Base-by-base conservation (phyloP, 768 basidiomycete species). In the Boletus eberwhitei region DNA sequence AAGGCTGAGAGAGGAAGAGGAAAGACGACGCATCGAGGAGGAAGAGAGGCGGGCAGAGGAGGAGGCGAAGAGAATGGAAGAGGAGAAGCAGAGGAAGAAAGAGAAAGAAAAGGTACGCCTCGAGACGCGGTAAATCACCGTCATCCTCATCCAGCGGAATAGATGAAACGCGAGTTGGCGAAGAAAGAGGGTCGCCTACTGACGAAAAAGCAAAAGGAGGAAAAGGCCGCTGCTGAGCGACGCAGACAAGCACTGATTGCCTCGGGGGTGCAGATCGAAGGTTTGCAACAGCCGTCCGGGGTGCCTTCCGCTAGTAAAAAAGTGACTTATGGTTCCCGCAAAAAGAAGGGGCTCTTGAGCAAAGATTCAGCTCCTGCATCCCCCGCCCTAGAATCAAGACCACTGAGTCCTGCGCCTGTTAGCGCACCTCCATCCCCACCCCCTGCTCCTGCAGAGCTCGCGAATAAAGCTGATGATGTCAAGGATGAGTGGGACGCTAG, bases 151-250 rank as follows among this genome's bases (percentile, higher is more conserved):
- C 39, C 11, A n/a, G 29, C 43, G 42, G 48, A 46, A 50, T 65
- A 95, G 93, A 87, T 83, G 42, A 97, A 96, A 72, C 85, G 85
- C 48, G 95, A 97, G 63, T 69, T 88, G 48, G 87, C 90, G 14
- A 93, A 90, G 80, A 96, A 94, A 70, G 95, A 98, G 74, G 97
- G 97, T 22, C 84, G 89, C 43, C 75, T 96, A 24, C 79, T 98
- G 47, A 98, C 96, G n/a, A 94, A 96, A 72, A 97, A 95, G 73
- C 95, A 98, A 71, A 96, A 93, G 72, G 89, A 92, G 65, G 95
- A 98, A 69, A 86, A 81, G 62, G 90, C 89, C 21, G 88, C 86
- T 60, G 94, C 93, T 3, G 95, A 98, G 70, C 83, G 92, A 31
- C 86, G 94, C 52, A 90, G 86, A 67, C 84, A 96, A 67, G 95